Evolutionary conservation across 345 rosid species (phyloP).

Genomic region (Gossypium raimondii): DNA sequence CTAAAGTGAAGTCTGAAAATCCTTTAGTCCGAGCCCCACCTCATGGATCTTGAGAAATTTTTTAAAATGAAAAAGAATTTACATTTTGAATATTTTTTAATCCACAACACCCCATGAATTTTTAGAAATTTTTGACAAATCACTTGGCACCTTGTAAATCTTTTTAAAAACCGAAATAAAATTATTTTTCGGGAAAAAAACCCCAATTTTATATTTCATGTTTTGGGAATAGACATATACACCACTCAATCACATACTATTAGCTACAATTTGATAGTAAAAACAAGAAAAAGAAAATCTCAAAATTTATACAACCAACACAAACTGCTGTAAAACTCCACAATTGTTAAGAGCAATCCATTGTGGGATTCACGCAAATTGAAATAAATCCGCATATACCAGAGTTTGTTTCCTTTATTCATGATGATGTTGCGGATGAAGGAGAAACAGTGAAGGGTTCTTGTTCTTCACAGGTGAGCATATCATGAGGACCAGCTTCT

Average conservation of each 20-base stretch:
- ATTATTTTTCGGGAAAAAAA: no score
- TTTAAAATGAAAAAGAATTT: no score
- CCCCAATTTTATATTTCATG: background rate
- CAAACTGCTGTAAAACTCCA: constrained; percentile 4
- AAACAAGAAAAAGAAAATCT: background rate
- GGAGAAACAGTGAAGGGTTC: constrained; percentile 41
- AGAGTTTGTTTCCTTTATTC: background rate
- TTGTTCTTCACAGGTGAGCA: constrained; percentile 69
- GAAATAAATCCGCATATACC: background rate
- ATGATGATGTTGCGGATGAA: constrained; percentile 36
- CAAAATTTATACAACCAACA: constrained; percentile 5
- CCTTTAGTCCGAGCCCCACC: no score
- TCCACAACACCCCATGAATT: no score
- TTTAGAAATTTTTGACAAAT: no score
- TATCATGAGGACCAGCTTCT: constrained; percentile 82
- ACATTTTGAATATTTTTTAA: no score
- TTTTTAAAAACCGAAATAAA: no score
- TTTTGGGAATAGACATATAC: background rate
- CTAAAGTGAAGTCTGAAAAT: no score
- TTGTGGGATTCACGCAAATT: background rate
- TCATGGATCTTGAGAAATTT: no score
- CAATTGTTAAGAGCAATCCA: background rate
- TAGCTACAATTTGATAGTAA: background rate
- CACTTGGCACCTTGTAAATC: no score
- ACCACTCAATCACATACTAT: background rate